phyloP scores from a whole-genome alignment of 2,329 filamentous ascomycete genomes.

The Hymenoscyphus linearis region DNA sequence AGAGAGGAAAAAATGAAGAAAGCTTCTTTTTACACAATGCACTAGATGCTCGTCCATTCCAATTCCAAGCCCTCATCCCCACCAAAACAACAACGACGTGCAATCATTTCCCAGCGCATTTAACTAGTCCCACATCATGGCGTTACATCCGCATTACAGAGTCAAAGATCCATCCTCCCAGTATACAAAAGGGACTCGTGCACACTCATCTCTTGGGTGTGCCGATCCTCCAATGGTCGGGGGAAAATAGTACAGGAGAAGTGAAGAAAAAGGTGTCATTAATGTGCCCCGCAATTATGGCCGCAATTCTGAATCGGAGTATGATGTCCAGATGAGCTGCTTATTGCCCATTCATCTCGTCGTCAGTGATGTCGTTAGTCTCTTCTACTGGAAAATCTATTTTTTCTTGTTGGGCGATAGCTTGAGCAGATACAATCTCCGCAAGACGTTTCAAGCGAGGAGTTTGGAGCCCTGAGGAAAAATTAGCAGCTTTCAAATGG shows the following conservation, averaged over 20 bases:
- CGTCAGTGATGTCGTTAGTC: slow-evolving; percentile 39
- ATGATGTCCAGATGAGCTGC: slow-evolving; percentile 1
- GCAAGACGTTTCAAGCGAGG: slow-evolving; percentile 89
- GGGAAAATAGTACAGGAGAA: slow-evolving; percentile 32
- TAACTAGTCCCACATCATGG: slow-evolving; percentile 16
- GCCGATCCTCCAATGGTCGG: slow-evolving; percentile 22
- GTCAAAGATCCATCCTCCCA: slow-evolving; percentile 15
- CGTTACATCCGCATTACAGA: slow-evolving; percentile 25
- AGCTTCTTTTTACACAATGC: slow-evolving; percentile 9
- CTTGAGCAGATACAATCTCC: slow-evolving; percentile 97
- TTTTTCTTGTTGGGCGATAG: slow-evolving; percentile 91
- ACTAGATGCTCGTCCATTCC: slow-evolving; percentile 3
- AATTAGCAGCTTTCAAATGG: slow-evolving; percentile 28
- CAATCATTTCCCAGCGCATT: not conserved
- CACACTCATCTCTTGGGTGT: slow-evolving; percentile 8
- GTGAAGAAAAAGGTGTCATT: slow-evolving; percentile 20
- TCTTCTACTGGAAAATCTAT: slow-evolving; percentile 53
- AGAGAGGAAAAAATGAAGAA: slow-evolving; percentile 1
- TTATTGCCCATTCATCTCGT: slow-evolving; percentile 30
- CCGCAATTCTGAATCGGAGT: not conserved
- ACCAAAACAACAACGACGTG: not conserved
- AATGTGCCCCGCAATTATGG: slow-evolving; percentile 2
- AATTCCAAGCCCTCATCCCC: not conserved
- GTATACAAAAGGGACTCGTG: slow-evolving; percentile 29
- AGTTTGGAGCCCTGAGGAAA: slow-evolving; percentile 76